Base-by-base conservation (phyloP, 1,284 basidiomycete genomes). In the Trichosporon asahii region DNA sequence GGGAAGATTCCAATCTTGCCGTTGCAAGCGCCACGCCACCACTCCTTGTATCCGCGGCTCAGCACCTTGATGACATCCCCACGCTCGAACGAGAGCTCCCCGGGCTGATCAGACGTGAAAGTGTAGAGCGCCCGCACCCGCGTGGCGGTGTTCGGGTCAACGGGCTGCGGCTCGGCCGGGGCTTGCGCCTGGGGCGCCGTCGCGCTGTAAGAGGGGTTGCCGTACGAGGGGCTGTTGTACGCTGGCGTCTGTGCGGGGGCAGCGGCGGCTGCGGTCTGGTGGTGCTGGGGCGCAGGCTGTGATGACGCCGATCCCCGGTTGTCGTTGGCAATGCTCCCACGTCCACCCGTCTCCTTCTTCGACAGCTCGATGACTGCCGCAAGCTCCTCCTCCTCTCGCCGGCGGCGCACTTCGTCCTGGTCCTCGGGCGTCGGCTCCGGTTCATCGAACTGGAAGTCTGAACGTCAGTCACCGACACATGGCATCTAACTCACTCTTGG, bases 1-100 rank as follows among this genome's bases (percentile, higher is more conserved):
- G 97, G 96, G 83, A 99, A 99, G 72, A 99, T 99, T 14, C 97
- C 97, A 8, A 94, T 95, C 71, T 92, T 87, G 0, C 95, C 95
- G 76, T 91, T 91, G 49, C 95, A 84, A 76, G 98, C 95, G 1
- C 97, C 97, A 63, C 94, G 86, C 95, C 96, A 99, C 97, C 97
- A 99, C 80, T 98, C 94, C 78, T 95, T 92, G 84, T 98, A 98
- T 29, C 92, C 92, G 55, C 93, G 89, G 82, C 98, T 95, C 11
- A 99, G 89, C 15, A 98, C 96, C 76, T 95, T 95, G 85, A 99
- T 95, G 66, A 98, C 86, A 77, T 99, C 97, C 2, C 95, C 97
- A 75, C 92, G 92, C 69, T 92, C 90, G 80, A 99, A 98, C 1
- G 90, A 90, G 5, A 99, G 87, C 83, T 99, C 97, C 14, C 95